Evolutionary conservation across 176 grass and related monocot genomes (phyloP), one percentile per base, ranked within the genome.

Genomic region (Typha latifolia): DNA sequence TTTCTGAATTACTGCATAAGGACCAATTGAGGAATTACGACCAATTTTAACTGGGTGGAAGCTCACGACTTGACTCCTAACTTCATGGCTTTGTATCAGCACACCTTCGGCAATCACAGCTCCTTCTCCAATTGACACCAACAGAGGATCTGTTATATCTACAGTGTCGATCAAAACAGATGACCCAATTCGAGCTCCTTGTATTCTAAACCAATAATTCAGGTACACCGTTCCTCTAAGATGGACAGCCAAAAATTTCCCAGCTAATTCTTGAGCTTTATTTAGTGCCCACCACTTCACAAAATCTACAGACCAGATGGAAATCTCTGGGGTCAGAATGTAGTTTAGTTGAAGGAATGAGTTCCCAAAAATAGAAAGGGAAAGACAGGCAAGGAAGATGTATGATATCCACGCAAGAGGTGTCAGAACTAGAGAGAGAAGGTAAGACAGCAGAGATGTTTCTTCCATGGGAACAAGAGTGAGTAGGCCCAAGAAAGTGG

Each of bases 271-370:
- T 64, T 82, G 82, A 2, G 82, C 79, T 49, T 90, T 90, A 82
- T 73, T 82, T 50, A 90, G 76, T 57, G 82, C 76, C 87, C 87
- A 90, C 87, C 87, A 85, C 81, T 90, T 90, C 37, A 90, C 87
- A 49, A 90, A 90, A 19, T 90, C 79, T 61, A 80, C 19, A 14
- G 79, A 90, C 82, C 87, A 90, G 63, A 90, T 80, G 0, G 87
- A 90, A 73, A 90, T 62, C 71, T 85, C 66, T 9, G 82, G 82
- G 62, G 62, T 85, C n/a, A 90, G 73, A 67, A 79, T 69, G 82
- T 82, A 90, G 69, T 90, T 90, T 77, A 76, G 79, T 63, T 90
- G 82, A 66, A 90, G 76, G 65, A 90, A 77, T 47, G 87, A 71
- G 64, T 74, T 90, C 50, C 87, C 87, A 12, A 90, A 67, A 48